Evolutionary conservation across 2,329 filamentous ascomycete species (phyloP), one percentile per base, ranked within the genome.

Genomic region (Epicoccum sorghinum): DNA sequence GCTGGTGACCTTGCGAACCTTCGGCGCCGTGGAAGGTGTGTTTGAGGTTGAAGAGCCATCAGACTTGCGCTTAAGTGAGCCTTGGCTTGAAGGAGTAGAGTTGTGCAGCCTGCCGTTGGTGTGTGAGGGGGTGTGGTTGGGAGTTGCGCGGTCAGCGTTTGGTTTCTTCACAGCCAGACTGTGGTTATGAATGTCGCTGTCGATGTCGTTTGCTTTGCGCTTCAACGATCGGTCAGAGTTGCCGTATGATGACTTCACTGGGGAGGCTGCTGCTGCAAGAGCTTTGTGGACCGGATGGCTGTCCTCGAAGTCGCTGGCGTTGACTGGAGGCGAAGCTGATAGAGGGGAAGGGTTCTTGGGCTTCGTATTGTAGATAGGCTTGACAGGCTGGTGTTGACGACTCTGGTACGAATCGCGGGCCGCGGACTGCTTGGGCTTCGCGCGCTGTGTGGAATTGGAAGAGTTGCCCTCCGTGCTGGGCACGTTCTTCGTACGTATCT

Each of bases 291-390:
- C 69, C 10, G 74, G 72, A 47, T 77, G 66, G 59, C 75, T 74
- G 64, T 80, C 75, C 57, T 83, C 76, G 50, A 82, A 75, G 65
- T 87, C 83, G 18, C 84, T 86, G 25, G 82, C 82, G 67, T 85
- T 86, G 56, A 84, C 80, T 5, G 84, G 84, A 22, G 83, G 83
- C 2, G 85, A 86, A 6, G 83, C 83, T 8, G 82, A 84, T 9
- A 87, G 79, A 10, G 84, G 84, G 13, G 85, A 87, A 2, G 84
- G 84, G 47, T 86, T 86, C 65, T 81, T 82, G 1, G 85, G 83
- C 37, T 83, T 84, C 55, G 77, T 85, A 74, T 77, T 71, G 27
- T 56, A 56, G 23, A 70, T 53, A 25, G 70, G 64, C 64, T 68
- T 66, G 14, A 65, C 58, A n/a, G 69, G 69, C 42, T 67, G 71